These are phyloP conservation scores for Penicillium lagena DNA, from an alignment of 495 filamentous ascomycete genomes.

Conservation along the genomic window DNA sequence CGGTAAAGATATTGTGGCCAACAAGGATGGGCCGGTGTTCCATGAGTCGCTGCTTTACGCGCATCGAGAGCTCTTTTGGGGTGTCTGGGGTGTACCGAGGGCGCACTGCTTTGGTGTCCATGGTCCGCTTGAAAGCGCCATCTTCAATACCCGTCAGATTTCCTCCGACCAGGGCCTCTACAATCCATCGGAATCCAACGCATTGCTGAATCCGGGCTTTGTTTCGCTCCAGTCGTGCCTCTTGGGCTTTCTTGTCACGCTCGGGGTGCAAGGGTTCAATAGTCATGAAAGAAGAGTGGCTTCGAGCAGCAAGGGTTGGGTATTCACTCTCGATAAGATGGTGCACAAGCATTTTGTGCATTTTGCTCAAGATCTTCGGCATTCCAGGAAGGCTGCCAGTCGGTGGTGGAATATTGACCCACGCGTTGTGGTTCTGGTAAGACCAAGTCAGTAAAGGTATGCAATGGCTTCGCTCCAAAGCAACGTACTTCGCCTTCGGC, in stretches of 20 bases:
- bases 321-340: slow-evolving; percentile 61
- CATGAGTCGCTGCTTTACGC: slow-evolving; percentile 33
- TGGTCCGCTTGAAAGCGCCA: slow-evolving; percentile 25
- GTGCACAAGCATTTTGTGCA: slow-evolving; percentile 61
- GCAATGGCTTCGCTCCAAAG: not conserved
- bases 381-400: slow-evolving; percentile 1
- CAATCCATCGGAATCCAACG: slow-evolving; percentile 62
- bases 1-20: slow-evolving; percentile 73
- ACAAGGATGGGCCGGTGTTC: slow-evolving; percentile 50
- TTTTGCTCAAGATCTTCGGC: slow-evolving; percentile 28
- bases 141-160: slow-evolving; percentile 46
- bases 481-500: slow-evolving; percentile 16
- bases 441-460: not conserved
- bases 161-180: slow-evolving; percentile 60
- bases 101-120: slow-evolving; percentile 5
- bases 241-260: slow-evolving; percentile 36
- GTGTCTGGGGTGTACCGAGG: slow-evolving; percentile 38
- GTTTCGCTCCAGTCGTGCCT: slow-evolving; percentile 26
- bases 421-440: slow-evolving; percentile 12
- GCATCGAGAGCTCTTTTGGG: slow-evolving; percentile 15
- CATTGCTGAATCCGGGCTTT: slow-evolving; percentile 39
- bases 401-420: slow-evolving; percentile 26
- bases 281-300: slow-evolving; percentile 42
- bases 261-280: slow-evolving; percentile 43
- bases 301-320: slow-evolving; percentile 44